Evolutionary conservation across 2,329 filamentous ascomycete species (phyloP), one percentile per base, ranked within the genome.

Genomic region (Hymenoscyphus salicellus): DNA sequence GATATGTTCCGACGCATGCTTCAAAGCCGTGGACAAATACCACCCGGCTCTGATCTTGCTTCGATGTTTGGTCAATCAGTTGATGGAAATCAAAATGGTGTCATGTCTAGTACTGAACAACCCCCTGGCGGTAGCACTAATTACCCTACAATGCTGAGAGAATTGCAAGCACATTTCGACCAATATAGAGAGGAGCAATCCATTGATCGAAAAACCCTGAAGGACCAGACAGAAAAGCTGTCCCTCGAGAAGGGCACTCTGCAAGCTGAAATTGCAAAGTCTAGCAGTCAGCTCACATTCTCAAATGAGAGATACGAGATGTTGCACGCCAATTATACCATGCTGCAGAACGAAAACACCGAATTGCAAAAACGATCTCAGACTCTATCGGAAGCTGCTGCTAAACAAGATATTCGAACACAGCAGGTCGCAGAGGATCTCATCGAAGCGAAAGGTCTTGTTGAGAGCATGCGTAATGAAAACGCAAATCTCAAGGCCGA

Each of bases 1-100:
- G 94, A 99, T 75, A 97, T 97, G 86, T 98, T 97, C 88, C 89
- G 94, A 26, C 92, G 93, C 61, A 93, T 98, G 81, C 85, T 97
- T 33, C 91, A 94, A 70, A 91, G 95, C 67, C 84, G 87, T 64
- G 86, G 87, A 20, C 84, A 87, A 64, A 65, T 84, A 77, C 88
- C 79, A 75, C 82, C 74, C 73, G 84, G 74, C 75, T 85, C 75
- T 14, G 89, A 93, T 66, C 81, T 89, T 52, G 83, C 85, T 17
- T 88, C 88, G 1, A 82, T 88, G 59, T 88, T 96, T 73, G 91
- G 89, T 1, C 87, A 89, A 71, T 91, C 90, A 20, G 79, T 90
- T 36, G 86, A 89, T 65, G 83, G 85, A 17, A 79, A 76, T 57
- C 72, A 80, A 57, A 81, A 84, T 43, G 80, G 82, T 61, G 82